Base-by-base conservation (phyloP, 768 basidiomycete genomes). In the Cystofilobasidium capitatum region DNA sequence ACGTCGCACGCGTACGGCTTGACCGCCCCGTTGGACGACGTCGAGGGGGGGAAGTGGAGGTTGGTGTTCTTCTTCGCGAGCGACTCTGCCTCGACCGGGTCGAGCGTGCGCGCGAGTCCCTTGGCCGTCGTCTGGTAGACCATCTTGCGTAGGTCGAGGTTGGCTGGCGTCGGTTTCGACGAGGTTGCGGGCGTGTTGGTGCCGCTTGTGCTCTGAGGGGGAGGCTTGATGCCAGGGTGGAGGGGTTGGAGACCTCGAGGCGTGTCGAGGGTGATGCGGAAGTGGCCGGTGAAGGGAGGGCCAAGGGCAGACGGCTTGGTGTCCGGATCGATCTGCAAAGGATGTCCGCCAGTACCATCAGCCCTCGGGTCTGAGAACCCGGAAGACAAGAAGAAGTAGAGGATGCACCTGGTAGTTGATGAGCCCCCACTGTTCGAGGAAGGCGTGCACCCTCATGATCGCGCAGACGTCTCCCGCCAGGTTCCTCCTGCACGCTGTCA, bases 271-370 rank as follows among this genome's bases (percentile, higher is more conserved):
- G 96, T 86, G 74, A 99, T 90, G 66, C 96, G 88, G 85, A 94
- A 99, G 77, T 99, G 96, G 31, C 96, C 96, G 1, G 96, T 98
- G 78, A 97, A 98, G 31, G 96, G 96, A 26, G 96, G 96, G 9
- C 88, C 91, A 26, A 98, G 83, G 0, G 94, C 84, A 1, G 96
- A 89, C 4, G 96, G 96, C 61, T 93, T 84, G 69, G 91, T 87
- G 74, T 97, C 94, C 37, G 94, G 92, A 79, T 99, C 96, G 74
- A 99, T 90, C 94, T 99, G 73, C 54, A 2, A 59, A 42, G 47
- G 55, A 13, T 3, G 14, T 37, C 6, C 7, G 12, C 16, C 29
- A 35, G 26, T n/a, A n/a, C n/a, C 3, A 66, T 20, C 12, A n/a
- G 37, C 37, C 2, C 22, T 35, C 10, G 8, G 16, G 22, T 24